Conservation (phyloP, 192 early-diverging fungal species). For the Jimgerdemannia flammicorona region DNA sequence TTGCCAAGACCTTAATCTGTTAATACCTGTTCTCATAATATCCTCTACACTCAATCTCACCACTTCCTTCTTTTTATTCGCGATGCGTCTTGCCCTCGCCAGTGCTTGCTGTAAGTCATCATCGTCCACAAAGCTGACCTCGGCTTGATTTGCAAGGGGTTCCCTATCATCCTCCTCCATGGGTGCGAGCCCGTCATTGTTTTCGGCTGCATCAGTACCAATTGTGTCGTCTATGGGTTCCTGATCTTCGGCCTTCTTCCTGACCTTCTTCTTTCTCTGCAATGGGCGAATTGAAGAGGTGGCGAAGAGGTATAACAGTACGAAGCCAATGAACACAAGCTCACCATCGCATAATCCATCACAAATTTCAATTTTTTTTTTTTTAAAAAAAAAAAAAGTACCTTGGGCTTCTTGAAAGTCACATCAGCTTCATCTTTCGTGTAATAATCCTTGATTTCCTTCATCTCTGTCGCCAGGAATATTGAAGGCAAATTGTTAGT, state of each 20-base stretch:
- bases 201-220: background rate
- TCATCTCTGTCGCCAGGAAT: constrained; percentile 32
- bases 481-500: background rate
- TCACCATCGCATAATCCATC: too few relatives aligned
- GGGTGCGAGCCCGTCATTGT: background rate
- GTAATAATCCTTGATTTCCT: constrained; percentile 84
- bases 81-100: constrained; percentile 65
- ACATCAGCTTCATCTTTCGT: constrained; percentile 79
- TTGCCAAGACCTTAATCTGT: constrained; percentile 17
- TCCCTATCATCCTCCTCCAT: constrained; percentile 10
- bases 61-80: constrained; percentile 45
- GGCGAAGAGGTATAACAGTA: too few relatives aligned
- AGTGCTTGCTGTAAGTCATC: constrained; percentile 89
- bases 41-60: constrained; percentile 52
- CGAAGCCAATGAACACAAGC: too few relatives aligned
- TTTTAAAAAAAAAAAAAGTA: constrained; percentile 24
- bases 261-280: constrained; percentile 52
- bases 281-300: constrained; percentile 17
- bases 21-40: constrained; percentile 47
- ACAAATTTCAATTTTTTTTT: too few relatives aligned
- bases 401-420: constrained; percentile 80
- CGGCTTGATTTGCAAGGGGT: constrained; percentile 17
- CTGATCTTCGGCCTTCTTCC: constrained; percentile 44
- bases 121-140: constrained; percentile 90
- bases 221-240: constrained; percentile 17